Conservation (phyloP, 208 protist species). For the Acanthamoeba healyi region DNA sequence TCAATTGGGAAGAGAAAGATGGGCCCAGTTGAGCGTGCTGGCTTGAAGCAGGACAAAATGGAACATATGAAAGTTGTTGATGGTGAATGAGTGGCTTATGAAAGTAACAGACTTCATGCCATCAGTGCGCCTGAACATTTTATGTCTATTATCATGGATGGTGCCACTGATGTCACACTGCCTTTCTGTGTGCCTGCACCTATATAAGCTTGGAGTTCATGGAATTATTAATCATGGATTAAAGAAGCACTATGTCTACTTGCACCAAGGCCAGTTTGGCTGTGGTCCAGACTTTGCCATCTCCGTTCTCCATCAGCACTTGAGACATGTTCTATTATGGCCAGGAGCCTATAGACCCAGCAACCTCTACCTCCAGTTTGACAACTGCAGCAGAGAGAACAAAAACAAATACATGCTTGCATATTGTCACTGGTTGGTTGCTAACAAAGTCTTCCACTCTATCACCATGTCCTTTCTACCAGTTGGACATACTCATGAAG, state of each 20-base stretch:
- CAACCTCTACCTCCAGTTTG: neutral
- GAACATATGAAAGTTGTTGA: too few species aligned
- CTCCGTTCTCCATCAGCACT: neutral
- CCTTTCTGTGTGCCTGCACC: neutral
- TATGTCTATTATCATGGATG: neutral
- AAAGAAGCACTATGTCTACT: neutral
- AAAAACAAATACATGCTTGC: neutral
- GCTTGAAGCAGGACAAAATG: too few species aligned
- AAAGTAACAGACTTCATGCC: too few species aligned
- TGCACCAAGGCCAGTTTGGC: neutral
- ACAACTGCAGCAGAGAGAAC: neutral
- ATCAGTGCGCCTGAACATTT: neutral
- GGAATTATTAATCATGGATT: neutral
- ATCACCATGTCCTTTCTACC: neutral
- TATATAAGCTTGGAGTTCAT: neutral
- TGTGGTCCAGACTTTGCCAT: neutral
- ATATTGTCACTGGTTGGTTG: neutral
- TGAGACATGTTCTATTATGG: neutral
- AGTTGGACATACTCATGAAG: neutral
- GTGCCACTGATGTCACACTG: neutral
- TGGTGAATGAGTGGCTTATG: too few species aligned
- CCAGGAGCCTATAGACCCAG: neutral
- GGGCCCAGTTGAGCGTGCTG: too few species aligned
- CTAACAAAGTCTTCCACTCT: neutral
- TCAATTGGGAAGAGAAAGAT: too few species aligned